Base-by-base conservation (phyloP, 2,329 filamentous ascomycete species). In the Xylariaceae sp. region DNA sequence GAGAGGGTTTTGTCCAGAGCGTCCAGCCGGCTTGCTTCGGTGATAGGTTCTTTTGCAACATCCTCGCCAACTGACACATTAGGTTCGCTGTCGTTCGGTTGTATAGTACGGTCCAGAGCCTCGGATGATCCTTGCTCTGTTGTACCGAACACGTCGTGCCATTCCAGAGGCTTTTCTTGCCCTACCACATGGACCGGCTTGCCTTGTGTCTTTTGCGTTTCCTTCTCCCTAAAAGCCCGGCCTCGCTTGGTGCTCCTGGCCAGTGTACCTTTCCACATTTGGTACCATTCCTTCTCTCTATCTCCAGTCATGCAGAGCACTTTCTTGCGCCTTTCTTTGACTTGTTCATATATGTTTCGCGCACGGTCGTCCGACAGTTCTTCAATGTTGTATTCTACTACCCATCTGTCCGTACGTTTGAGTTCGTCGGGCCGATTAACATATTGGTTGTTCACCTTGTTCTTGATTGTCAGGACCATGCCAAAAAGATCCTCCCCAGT, bases 301-400 rank as follows among this genome's bases (percentile, higher is more conserved):
- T 68, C 62, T 3, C 65, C 64, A 12, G 70, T 66, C 9, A 71
- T 64, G 11, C 64, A 60, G 45, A 80, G 58, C 0, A 66, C 63
- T 22, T 67, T 67, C 34, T 63, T 65, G 11, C 87, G 76, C 13
- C 85, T 73, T 3, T 54, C 61, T 58, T 80, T 78, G 43, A 79
- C 69, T 38, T 72, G 66, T 1, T 56, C 32, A 59, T 89, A 89
- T 18, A 85, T 61, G 1, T 42, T 62, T 45, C 61, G 63, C 1
- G 76, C 78, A 9, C 69, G 65, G 0, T 60, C 48, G 3, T 62
- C 49, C 0, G 63, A 39, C 2, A 89, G 68, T 49, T 90, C 85
- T 34, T 76, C 73, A 36, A 96, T 66, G 28, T 81, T 74, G 63
- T 95, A 96, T 53, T 93, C 80, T n/a, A 96, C 69, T 0, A 67